A percentile compares a stretch with the other conserved stretches of the same genome.
phyloP scores from a whole-genome alignment of 2,329 filamentous ascomycete species.

The Alternaria incomplexa region DNA sequence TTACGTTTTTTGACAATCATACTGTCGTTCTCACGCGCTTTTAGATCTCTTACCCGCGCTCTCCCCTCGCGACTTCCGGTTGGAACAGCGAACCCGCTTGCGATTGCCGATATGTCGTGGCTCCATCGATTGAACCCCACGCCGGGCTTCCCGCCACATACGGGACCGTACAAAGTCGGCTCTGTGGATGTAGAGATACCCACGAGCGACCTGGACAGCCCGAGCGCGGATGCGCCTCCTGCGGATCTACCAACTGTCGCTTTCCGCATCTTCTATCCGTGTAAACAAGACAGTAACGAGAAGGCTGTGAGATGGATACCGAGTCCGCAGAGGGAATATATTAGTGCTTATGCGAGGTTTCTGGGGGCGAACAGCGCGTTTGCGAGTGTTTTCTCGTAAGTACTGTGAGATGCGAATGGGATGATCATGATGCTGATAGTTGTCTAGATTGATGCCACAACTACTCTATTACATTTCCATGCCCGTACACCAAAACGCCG shows the following conservation, averaged over 20 bases:
- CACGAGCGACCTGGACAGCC: slow-evolving; percentile 56
- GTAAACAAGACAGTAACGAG: slow-evolving; percentile 47
- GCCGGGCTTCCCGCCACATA: slow-evolving; percentile 75
- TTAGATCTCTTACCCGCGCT: slow-evolving; percentile 26
- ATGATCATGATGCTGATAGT: background rate
- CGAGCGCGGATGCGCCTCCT: slow-evolving; percentile 61
- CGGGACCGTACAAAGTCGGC: slow-evolving; percentile 79
- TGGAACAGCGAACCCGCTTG: slow-evolving; percentile 10
- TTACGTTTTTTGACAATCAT: slow-evolving; percentile 15
- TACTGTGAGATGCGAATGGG: background rate
- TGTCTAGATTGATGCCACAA: slow-evolving; percentile 67
- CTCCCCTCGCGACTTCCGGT: slow-evolving; percentile 17
- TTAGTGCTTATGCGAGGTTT: slow-evolving; percentile 78
- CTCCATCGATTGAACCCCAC: slow-evolving; percentile 66
- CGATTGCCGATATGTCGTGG: slow-evolving; percentile 46
- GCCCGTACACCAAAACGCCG: slow-evolving; percentile 74
- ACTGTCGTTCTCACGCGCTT: slow-evolving; percentile 38
- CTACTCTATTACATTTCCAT: slow-evolving; percentile 76
- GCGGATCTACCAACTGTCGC: slow-evolving; percentile 70
- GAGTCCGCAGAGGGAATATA: slow-evolving; percentile 73
- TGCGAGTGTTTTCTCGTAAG: slow-evolving; percentile 49
- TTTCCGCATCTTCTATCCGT: slow-evolving; percentile 82
- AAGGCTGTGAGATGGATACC: slow-evolving; percentile 78
- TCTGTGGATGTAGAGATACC: slow-evolving; percentile 83
- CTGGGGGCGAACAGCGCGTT: slow-evolving; percentile 67